These are phyloP conservation scores for Sisymbrium irio DNA, from an alignment of 345 rosid genomes.

Conservation along the genomic window DNA sequence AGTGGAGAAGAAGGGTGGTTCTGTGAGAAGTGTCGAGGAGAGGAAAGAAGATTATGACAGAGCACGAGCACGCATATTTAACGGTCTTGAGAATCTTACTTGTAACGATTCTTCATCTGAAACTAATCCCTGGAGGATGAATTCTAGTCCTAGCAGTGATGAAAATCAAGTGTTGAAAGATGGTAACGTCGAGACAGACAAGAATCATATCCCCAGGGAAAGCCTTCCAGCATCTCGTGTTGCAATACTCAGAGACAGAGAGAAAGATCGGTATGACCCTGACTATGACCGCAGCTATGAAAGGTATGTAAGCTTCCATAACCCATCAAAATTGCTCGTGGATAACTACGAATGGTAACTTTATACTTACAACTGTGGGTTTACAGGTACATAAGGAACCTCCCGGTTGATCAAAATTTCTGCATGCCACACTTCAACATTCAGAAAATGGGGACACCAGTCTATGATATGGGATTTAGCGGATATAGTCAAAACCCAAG, in stretches of 20 bases:
- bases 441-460: conserved; percentile 65
- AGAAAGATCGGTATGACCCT: conserved; percentile 82
- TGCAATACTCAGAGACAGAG: conserved; percentile 84
- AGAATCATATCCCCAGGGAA: conserved; percentile 40
- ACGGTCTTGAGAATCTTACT: conserved; percentile 43
- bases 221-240: conserved; percentile 51
- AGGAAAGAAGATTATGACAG: conserved; percentile 86
- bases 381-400: conserved; percentile 69
- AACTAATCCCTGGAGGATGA: conserved; percentile 25
- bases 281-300: conserved; percentile 85
- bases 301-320: conserved; percentile 37
- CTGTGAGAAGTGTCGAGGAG: conserved; percentile 74
- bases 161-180: conserved; percentile 50
- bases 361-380: neutral
- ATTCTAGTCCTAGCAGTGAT: conserved; percentile 38
- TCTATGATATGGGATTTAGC: conserved; percentile 51
- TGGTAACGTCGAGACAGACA: conserved; percentile 44
- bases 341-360: neutral
- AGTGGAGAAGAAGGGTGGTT: conserved; percentile 41
- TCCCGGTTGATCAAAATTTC: conserved; percentile 53
- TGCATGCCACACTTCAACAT: conserved; percentile 49
- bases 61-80: conserved; percentile 87
- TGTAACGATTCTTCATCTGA: conserved; percentile 47
- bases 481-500: conserved; percentile 56
- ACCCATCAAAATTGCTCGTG: neutral